Conservation (phyloP, 2,329 filamentous ascomycete genomes). For the Claviceps lovelessii region DNA sequence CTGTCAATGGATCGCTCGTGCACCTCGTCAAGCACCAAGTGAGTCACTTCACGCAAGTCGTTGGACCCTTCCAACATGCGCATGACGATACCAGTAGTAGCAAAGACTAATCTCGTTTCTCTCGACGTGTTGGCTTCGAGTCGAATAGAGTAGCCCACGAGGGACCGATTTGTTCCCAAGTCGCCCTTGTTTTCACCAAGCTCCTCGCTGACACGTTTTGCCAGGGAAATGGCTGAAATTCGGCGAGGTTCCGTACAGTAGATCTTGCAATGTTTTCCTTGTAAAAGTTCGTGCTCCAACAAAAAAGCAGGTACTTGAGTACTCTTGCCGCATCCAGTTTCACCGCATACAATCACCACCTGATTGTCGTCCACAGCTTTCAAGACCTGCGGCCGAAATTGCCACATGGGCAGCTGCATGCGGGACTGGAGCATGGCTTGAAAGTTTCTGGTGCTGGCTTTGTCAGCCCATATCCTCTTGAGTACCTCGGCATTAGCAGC, state of each 20-base stretch:
- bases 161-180: conserved; percentile 65
- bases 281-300: conserved; percentile 71
- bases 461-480: conserved; percentile 45
- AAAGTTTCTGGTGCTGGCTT: conserved; percentile 45
- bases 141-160: conserved; percentile 89
- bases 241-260: conserved; percentile 91
- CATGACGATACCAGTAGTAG: conserved; percentile 87
- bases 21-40: conserved; percentile 92
- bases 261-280: conserved; percentile 73
- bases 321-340: conserved; percentile 94
- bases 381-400: conserved; percentile 65
- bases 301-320: conserved; percentile 94
- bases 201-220: conserved; percentile 85
- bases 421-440: conserved; percentile 67
- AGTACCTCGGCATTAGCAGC: conserved; percentile 32
- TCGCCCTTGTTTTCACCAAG: conserved; percentile 74
- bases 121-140: conserved; percentile 75
- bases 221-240: conserved; percentile 91
- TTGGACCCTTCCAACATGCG: conserved; percentile 87
- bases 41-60: conserved; percentile 77
- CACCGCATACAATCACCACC: conserved; percentile 85
- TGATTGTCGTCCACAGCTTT: conserved; percentile 64
- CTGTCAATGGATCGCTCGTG: conserved; percentile 95
- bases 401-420: conserved; percentile 78
- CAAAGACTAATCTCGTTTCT: conserved; percentile 76